Evolutionary conservation across 2,329 filamentous ascomycete species (phyloP), one percentile per base, ranked within the genome.

Genomic region (Magnaporthales sp.): DNA sequence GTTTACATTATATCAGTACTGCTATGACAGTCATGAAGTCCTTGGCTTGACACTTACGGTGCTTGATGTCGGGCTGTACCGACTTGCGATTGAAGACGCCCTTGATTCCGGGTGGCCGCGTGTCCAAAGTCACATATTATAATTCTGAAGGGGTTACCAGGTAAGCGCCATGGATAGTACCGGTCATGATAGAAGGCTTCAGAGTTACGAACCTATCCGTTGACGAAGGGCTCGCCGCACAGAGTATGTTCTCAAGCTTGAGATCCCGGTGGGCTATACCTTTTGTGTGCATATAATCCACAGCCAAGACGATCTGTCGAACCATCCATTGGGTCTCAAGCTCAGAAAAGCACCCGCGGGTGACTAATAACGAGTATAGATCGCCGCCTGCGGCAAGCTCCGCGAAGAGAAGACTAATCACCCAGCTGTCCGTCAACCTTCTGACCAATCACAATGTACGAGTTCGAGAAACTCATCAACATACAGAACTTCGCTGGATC

Each of bases 371-470:
- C 0, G 83, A 85, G 73, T 80, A 82, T 2, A 86, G 73, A 68
- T 86, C 84, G 0, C 84, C 84, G 0, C 86, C 81, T 4, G 81
- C 78, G 0, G 85, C 85, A 46, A 88, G 76, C 64, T 87, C 84
- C 1, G 81, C 84, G 67, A 88, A 86, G 0, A 83, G 81, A 67
- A 84, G 86, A 38, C 83, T 85, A 27, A 58, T 15, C 2, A 24
- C 9, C 19, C 22, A 8, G 4, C 5, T 60, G 26, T n/a, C n/a
- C n/a, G n/a, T 60, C 11, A 60, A 8, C 56, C 6, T 19, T 15
- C 56, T 11, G 56, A 8, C 9, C 27, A 27, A 27, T 11, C 13
- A 8, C 4, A 2, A 27, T 60, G 11, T 8, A 30, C 24, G 56
- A 27, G 22, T 13, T 15, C 10, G 5, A 13, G 8, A 2, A 19